Percentiles rank a stretch among this genome's conserved stretches.
Evolutionary conservation across 306 rosid species (phyloP).

Genomic region (Abrus precatorius): DNA sequence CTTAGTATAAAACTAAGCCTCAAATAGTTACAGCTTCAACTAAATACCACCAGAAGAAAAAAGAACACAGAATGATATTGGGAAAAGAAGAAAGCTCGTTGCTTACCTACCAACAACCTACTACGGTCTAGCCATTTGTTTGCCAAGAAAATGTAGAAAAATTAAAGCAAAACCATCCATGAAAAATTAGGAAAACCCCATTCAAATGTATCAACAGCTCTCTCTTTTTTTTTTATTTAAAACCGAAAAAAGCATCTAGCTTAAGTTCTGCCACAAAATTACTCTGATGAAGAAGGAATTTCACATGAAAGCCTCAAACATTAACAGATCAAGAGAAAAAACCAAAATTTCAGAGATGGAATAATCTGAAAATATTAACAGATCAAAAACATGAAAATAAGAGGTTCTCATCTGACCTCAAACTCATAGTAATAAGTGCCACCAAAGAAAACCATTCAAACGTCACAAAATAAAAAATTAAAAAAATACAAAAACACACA

Average conservation of each 20-base stretch:
- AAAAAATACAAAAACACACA: background rate
- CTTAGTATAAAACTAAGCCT: slow-evolving; percentile 32
- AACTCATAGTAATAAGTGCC: slow-evolving; percentile 42
- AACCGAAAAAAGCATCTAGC: slow-evolving; percentile 1
- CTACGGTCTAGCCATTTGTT: slow-evolving; percentile 48
- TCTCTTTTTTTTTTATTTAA: background rate
- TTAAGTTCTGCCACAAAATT: slow-evolving; percentile 33
- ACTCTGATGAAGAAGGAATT: slow-evolving; percentile 25
- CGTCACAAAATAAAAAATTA: background rate
- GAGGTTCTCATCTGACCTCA: slow-evolving; percentile 18
- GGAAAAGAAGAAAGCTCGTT: slow-evolving; percentile 44
- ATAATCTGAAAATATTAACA: slow-evolving; percentile 28
- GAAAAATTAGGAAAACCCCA: slow-evolving; percentile 32
- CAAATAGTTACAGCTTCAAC: slow-evolving; percentile 46
- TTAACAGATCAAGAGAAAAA: slow-evolving; percentile 50
- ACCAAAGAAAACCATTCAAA: slow-evolving; percentile 7
- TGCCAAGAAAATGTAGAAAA: slow-evolving; percentile 51
- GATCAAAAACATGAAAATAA: slow-evolving; percentile 42
- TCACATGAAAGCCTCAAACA: slow-evolving; percentile 33
- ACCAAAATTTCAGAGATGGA: background rate
- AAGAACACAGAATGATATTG: slow-evolving; percentile 13
- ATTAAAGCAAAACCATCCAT: slow-evolving; percentile 30
- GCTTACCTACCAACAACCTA: slow-evolving; percentile 79
- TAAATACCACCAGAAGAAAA: slow-evolving; percentile 42
- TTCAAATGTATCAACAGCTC: slow-evolving; percentile 3